Evolutionary conservation across 2,329 filamentous ascomycete genomes (phyloP).

Genomic region (Camillea tinctor): DNA sequence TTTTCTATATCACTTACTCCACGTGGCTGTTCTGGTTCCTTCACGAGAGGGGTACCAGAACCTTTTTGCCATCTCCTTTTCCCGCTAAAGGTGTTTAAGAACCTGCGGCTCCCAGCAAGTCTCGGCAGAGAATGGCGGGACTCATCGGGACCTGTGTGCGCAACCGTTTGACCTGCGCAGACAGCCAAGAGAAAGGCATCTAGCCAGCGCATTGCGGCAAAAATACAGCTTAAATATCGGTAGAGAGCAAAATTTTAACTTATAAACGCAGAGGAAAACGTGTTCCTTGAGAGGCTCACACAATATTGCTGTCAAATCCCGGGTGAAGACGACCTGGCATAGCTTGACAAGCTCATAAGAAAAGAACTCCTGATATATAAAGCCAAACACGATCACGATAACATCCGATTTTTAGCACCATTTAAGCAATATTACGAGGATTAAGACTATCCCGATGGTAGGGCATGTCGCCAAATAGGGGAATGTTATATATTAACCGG

Average conservation of each 20-base stretch:
- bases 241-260: background rate
- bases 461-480: background rate
- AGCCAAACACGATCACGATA: background rate
- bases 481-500: background rate
- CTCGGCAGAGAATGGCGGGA: slow-evolving; percentile 21
- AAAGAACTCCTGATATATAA: background rate
- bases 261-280: background rate
- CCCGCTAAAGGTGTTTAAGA: slow-evolving; percentile 25
- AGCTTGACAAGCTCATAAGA: background rate
- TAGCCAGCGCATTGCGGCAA: slow-evolving; percentile 23
- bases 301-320: background rate
- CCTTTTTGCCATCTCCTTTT: slow-evolving; percentile 24
- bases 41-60: slow-evolving; percentile 6
- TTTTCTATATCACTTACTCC: slow-evolving; percentile 8
- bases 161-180: slow-evolving; percentile 25
- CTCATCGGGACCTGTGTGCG: slow-evolving; percentile 22
- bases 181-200: slow-evolving; percentile 22
- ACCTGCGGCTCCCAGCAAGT: slow-evolving; percentile 28
- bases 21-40: slow-evolving; percentile 5
- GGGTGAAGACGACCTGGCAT: background rate
- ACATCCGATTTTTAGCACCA: background rate
- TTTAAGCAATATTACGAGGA: background rate
- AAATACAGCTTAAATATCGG: background rate
- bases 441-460: background rate
- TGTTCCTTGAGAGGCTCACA: background rate